Base-by-base conservation (phyloP, 1,284 basidiomycete genomes). In the Sanguinoderma infundibulare region DNA sequence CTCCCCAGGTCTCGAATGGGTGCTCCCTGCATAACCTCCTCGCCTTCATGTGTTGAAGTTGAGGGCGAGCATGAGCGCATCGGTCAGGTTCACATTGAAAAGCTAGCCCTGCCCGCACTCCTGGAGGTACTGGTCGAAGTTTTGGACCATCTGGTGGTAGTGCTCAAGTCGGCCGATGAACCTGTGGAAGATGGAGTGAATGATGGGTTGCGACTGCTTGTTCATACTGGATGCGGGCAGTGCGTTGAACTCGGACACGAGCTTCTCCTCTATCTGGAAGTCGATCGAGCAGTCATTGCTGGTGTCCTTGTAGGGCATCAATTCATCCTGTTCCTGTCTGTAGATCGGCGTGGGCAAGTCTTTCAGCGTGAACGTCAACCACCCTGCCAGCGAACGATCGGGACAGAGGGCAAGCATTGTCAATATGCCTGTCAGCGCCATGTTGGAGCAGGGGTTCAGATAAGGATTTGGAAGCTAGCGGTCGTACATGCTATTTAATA, bases 1-100 rank as follows among this genome's bases (percentile, higher is more conserved):
- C n/a, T n/a, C n/a, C n/a, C n/a, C n/a, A n/a, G n/a, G n/a, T n/a
- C n/a, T n/a, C n/a, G n/a, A n/a, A n/a, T n/a, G n/a, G n/a, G n/a
- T n/a, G n/a, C n/a, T n/a, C n/a, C n/a, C n/a, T n/a, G n/a, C n/a
- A n/a, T n/a, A n/a, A n/a, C n/a, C n/a, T n/a, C n/a, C n/a, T n/a
- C n/a, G n/a, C 8, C 66, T 64, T 22, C 59, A 34, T 4, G 58
- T 67, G 5, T 78, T 77, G 30, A 90, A 75, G 62, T 93, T 90
- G 56, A 94, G 77, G 38, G 83, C 83, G 47, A 93, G 79, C 50
- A 81, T 90, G 67, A 98, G 80, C 1, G 96, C 96, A 70, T 98
- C 97, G 20, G 90, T 93, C 34, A 98, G 78, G 72, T 97, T 96
- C 75, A 98, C 96, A 1, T 92, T 92, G 75, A 97, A 98, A 28